A percentile compares a stretch with the other conserved stretches of the same genome.
phyloP scores from a whole-genome alignment of 73 alveolate species.

The Paramecium sonneborni region DNA sequence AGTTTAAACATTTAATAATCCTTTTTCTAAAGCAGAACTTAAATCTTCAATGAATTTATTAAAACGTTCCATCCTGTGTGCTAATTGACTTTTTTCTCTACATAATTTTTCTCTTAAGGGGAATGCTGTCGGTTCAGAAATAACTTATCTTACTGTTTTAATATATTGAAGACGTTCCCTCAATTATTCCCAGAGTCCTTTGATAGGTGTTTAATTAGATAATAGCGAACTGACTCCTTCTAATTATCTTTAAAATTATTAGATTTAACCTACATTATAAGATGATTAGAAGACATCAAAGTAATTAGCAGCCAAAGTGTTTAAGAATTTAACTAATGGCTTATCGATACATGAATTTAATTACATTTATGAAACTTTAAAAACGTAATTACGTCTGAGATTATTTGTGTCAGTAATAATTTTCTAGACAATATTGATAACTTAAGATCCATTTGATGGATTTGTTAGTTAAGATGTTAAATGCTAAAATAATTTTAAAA shows the following conservation, averaged over 20 bases:
- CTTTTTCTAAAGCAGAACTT: slow-evolving; percentile 15
- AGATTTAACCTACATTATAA: not conserved
- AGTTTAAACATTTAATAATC: not conserved
- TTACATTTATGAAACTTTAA: not conserved
- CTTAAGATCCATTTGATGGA: not conserved
- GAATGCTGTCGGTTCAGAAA: slow-evolving; percentile 25
- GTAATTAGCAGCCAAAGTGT: not conserved
- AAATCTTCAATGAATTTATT: not conserved
- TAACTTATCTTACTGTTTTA: not conserved
- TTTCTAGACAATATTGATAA: not conserved
- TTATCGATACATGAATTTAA: not conserved
- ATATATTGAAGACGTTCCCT: not conserved
- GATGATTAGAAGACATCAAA: not conserved
- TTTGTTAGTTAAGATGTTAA: not conserved
- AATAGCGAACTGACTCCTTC: not conserved
- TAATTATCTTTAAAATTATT: not conserved
- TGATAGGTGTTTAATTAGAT: slow-evolving; percentile 1
- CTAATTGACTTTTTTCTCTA: not conserved
- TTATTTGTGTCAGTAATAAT: not conserved
- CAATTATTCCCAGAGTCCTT: not conserved
- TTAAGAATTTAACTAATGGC: slow-evolving; percentile 33
- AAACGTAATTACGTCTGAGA: slow-evolving; percentile 13
- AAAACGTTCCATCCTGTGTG: not conserved
- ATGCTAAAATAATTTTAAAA: slow-evolving; percentile 28
- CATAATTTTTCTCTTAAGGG: slow-evolving; percentile 27